These are phyloP conservation scores for Xerophyta viscosa DNA, from an alignment of 106 monocot species.

Conservation along the genomic window DNA sequence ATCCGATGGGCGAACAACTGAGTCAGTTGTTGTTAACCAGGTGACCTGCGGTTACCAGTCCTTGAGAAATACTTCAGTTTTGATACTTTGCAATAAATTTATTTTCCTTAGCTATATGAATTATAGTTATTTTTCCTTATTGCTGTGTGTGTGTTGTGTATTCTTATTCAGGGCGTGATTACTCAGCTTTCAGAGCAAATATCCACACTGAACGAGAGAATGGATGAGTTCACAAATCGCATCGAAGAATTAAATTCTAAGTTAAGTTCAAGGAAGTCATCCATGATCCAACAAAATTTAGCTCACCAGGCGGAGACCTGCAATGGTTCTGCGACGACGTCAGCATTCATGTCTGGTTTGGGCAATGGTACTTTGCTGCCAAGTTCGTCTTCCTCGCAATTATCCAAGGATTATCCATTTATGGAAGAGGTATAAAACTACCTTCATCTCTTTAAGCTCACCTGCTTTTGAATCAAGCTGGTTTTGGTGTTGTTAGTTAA, in stretches of 20 bases:
- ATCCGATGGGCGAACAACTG: constrained; percentile 36
- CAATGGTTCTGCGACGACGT: constrained; percentile 56
- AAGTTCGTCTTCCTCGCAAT: constrained; percentile 61
- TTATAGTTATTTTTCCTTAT: no score
- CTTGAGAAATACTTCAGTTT: no score
- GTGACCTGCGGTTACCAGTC: constrained; percentile 10
- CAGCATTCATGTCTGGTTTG: constrained; percentile 61
- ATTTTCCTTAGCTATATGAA: no score
- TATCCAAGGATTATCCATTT: constrained; percentile 58
- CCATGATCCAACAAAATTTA: constrained; percentile 58
- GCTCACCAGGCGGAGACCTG: constrained; percentile 45
- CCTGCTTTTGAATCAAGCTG: not conserved
- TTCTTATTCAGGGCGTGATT: constrained; percentile 41
- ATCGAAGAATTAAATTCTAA: constrained; percentile 82
- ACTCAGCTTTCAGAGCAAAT: constrained; percentile 82
- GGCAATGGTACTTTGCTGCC: constrained; percentile 68
- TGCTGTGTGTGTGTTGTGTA: not conserved
- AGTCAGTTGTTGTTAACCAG: constrained; percentile 50
- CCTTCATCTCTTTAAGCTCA: not conserved
- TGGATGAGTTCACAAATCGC: constrained; percentile 70
- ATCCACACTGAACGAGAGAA: constrained; percentile 74
- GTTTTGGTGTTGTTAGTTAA: not conserved
- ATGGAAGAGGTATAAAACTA: constrained; percentile 74
- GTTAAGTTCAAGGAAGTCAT: constrained; percentile 33
- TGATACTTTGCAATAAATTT: no score